phyloP scores from a whole-genome alignment of 495 filamentous ascomycete species.

The Cercophora scortea region DNA sequence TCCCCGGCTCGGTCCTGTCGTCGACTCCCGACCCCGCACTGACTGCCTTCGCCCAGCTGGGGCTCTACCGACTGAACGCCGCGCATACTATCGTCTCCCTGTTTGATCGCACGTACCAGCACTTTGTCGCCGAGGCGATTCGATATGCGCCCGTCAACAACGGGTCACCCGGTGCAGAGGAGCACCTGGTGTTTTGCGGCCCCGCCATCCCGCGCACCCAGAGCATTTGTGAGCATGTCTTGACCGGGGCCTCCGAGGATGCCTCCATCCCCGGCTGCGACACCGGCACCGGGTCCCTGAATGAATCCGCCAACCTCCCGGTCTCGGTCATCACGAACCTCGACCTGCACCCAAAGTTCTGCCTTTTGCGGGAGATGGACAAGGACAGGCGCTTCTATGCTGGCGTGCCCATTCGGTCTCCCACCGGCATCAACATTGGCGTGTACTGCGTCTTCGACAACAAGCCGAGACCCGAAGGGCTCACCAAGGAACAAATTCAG shows the following conservation, averaged over 20 bases:
- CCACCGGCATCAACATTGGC: conserved; percentile 61
- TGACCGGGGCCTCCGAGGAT: conserved; percentile 18
- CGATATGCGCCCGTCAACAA: conserved; percentile 39
- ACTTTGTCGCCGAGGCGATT: conserved; percentile 58
- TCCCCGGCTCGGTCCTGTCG: conserved; percentile 12
- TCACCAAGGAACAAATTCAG: conserved; percentile 28
- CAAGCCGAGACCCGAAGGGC: conserved; percentile 34
- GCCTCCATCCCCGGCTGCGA: conserved; percentile 4
- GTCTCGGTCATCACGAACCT: conserved; percentile 44
- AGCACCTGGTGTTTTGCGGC: conserved; percentile 27
- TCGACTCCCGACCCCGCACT: conserved; percentile 50
- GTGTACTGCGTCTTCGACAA: conserved; percentile 61
- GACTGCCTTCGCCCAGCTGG: conserved; percentile 56
- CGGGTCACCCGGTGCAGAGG: conserved; percentile 18
- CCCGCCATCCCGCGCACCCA: conserved; percentile 33
- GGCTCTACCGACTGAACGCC: conserved; percentile 42
- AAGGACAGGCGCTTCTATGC: conserved; percentile 51
- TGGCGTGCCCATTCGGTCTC: conserved; percentile 59
- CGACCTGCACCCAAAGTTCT: conserved; percentile 39
- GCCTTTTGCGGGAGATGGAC: conserved; percentile 34
- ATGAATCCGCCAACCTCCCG: conserved; percentile 23
- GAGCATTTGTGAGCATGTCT: conserved; percentile 42
- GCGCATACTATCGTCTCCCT: conserved; percentile 53
- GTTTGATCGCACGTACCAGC: conserved; percentile 50
- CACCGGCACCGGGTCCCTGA: background rate